A percentile compares a stretch with the other conserved stretches of the same genome.
These are phyloP conservation scores for Neoboletus subvelutipes DNA, from an alignment of 768 basidiomycete species.

Conservation along the genomic window DNA sequence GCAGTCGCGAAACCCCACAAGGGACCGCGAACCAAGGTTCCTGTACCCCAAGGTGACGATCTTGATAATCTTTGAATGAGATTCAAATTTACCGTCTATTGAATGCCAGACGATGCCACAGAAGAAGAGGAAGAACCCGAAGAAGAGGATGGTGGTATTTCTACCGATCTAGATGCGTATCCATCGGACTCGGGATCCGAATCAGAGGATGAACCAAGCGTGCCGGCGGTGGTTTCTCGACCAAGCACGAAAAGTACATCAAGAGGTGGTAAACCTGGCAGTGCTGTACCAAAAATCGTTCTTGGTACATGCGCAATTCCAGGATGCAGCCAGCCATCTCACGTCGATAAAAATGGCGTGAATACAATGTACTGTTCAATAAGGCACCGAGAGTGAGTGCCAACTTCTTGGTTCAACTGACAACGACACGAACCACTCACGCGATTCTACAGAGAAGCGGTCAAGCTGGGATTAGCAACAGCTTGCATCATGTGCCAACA, in stretches of 20 bases:
- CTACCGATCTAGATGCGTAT: slow-evolving; percentile 33
- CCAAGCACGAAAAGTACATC: slow-evolving; percentile 4
- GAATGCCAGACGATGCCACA: slow-evolving; percentile 22
- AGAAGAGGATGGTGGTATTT: slow-evolving; percentile 21
- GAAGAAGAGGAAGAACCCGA: slow-evolving; percentile 27
- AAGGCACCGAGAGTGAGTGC: slow-evolving; percentile 63
- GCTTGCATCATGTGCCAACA: slow-evolving; percentile 66
- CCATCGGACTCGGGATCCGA: slow-evolving; percentile 31
- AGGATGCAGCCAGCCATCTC: slow-evolving; percentile 55
- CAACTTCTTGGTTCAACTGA: slow-evolving; percentile 1
- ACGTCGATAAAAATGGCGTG: slow-evolving; percentile 52
- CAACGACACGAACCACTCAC: slow-evolving; percentile 10
- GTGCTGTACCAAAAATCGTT: not conserved
- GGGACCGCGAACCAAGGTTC: slow-evolving; percentile 11
- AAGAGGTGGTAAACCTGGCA: slow-evolving; percentile 14
- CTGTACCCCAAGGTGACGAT: slow-evolving; percentile 23
- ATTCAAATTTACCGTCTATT: slow-evolving; percentile 12
- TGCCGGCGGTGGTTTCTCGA: slow-evolving; percentile 10
- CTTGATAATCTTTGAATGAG: slow-evolving; percentile 4
- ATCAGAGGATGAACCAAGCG: slow-evolving; percentile 22
- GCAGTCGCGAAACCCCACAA: slow-evolving; percentile 15
- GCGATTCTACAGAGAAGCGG: slow-evolving; percentile 49
- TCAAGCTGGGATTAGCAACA: slow-evolving; percentile 46
- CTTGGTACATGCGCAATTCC: slow-evolving; percentile 53
- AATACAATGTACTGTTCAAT: slow-evolving; percentile 56